phyloP scores from a whole-genome alignment of 345 rosid genomes.

The Eucalyptus sideroxylon region DNA sequence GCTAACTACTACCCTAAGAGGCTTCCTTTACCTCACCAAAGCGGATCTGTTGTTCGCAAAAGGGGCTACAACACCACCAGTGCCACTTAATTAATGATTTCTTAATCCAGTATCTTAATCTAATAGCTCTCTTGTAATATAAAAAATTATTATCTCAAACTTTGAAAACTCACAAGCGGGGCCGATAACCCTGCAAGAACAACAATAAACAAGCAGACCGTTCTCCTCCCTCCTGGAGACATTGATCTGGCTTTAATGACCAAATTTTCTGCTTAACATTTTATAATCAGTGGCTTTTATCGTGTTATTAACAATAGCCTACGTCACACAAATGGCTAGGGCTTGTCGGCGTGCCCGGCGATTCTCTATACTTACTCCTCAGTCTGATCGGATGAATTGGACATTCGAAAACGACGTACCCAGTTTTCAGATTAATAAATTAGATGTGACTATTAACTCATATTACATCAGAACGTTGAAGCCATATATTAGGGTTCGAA shows the following conservation, averaged over 20 bases:
- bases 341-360: neutral
- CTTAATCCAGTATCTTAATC: neutral
- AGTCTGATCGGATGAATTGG: neutral
- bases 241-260: neutral
- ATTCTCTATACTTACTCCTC: neutral
- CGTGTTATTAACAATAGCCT: neutral
- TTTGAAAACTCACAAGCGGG: neutral
- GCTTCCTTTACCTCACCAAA: neutral
- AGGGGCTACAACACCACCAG: neutral
- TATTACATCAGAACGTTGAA: neutral
- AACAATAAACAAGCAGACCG: neutral
- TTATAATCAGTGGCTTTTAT: neutral
- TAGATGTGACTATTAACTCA: neutral
- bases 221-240: neutral
- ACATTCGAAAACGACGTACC: neutral
- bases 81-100: neutral
- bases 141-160: neutral
- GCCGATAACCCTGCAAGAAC: neutral
- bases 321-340: neutral
- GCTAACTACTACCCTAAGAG: neutral
- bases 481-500: neutral
- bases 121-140: neutral
- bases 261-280: neutral
- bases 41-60: neutral
- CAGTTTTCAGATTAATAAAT: neutral